These are phyloP conservation scores for Hippophae gyantsensis DNA, from an alignment of 306 rosid species.

Conservation along the genomic window DNA sequence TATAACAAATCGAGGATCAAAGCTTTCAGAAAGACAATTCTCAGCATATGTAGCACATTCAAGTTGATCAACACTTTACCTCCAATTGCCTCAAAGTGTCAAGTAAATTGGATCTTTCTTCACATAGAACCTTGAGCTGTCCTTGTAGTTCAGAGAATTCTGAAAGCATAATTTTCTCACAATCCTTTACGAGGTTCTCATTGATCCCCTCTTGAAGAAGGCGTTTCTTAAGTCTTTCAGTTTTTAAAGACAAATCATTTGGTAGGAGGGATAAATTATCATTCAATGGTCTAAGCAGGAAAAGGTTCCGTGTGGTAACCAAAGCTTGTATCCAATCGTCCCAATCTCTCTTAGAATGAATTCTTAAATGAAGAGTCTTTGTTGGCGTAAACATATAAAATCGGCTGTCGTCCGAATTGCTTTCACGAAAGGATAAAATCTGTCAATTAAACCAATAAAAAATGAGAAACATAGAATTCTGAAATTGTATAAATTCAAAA, in stretches of 20 bases:
- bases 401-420: slow-evolving; percentile 83
- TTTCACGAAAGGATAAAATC: slow-evolving; percentile 82
- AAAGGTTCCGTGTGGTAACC: slow-evolving; percentile 57
- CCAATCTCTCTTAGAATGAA: slow-evolving; percentile 70
- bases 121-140: slow-evolving; percentile 50
- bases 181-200: slow-evolving; percentile 59
- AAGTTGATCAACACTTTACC: slow-evolving; percentile 29
- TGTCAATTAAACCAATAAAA: slow-evolving; percentile 17
- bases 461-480: neutral
- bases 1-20: neutral
- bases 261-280: slow-evolving; percentile 46
- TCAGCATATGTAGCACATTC: no score
- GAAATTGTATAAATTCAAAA: no score
- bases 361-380: slow-evolving; percentile 89
- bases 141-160: slow-evolving; percentile 68
- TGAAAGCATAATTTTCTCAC: slow-evolving; percentile 81
- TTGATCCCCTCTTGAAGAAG: slow-evolving; percentile 64
- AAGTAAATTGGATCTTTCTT: slow-evolving; percentile 63
- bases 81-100: slow-evolving; percentile 79
- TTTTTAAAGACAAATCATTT: slow-evolving; percentile 53
- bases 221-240: slow-evolving; percentile 61
- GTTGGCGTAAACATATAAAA: slow-evolving; percentile 85
- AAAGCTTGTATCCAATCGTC: slow-evolving; percentile 87
- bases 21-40: neutral
- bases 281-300: slow-evolving; percentile 38